Evolutionary conservation across 495 filamentous ascomycete genomes (phyloP), one percentile per base, ranked within the genome.

Genomic region (Hapsidospora chrysogenum): DNA sequence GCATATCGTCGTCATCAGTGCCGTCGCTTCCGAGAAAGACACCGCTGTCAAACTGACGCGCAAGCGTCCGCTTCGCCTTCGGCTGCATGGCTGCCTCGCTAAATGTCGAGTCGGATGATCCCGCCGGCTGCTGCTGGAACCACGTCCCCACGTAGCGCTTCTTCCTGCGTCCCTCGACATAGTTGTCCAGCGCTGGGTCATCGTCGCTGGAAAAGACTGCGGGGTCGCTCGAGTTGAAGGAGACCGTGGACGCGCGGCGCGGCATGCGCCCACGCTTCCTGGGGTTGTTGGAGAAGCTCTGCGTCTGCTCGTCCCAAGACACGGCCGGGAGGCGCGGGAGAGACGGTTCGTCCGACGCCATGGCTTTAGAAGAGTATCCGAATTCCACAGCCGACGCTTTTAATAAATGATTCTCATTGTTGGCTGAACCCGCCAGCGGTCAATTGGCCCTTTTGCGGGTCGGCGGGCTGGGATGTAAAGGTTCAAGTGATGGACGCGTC

Each of bases 181-280:
- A 84, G 40, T 83, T 79, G 40, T 84, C 79, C n/a, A 80, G 45
- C 0, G 69, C 65, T 5, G 77, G 76, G 29, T 78, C 69, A 41
- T 86, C 80, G 40, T 86, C 80, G 42, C 77, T 83, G 0, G 78
- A 83, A 54, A 86, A 86, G 3, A 83, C 46, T 9, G 79, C 73
- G 3, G 78, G 76, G 43, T 85, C 80, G 44, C 78, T 84, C 18
- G 80, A 83, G 19, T 58, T 53, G 18, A 51, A 46, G 17, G 33
- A 21, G 6, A 11, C 23, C 11, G 23, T 26, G 23, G 6, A 6
- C 23, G 11, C 6, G 3, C 17, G 17, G 10, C 19, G 33, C 3
- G 10, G 8, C 23, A 43, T 37, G 38, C 58, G 53, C 27, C 38
- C 40, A 27, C 62, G 64, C 47, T 71, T 69, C 39, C 56, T 52